A percentile compares a stretch with the other conserved stretches of the same genome.
These are phyloP conservation scores for Echinosophora koreensis DNA, from an alignment of 306 rosid genomes.

Conservation along the genomic window DNA sequence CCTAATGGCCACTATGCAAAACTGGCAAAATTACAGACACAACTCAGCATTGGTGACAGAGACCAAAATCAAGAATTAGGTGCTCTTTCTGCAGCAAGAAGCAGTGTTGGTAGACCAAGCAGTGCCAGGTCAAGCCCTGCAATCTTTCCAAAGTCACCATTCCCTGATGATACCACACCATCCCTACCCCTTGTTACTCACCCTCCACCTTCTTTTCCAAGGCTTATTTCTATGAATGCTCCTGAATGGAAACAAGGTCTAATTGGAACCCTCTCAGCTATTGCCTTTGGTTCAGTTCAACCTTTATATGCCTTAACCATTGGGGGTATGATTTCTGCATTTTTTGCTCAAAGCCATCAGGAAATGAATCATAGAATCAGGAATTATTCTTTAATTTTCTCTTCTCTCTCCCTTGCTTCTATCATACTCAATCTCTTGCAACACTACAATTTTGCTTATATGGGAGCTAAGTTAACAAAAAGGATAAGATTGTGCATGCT, in stretches of 20 bases:
- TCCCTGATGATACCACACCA: conserved; percentile 39
- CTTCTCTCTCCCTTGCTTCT: conserved; percentile 74
- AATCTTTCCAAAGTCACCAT: conserved; percentile 67
- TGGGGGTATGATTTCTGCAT: conserved; percentile 95
- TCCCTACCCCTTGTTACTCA: conserved; percentile 39
- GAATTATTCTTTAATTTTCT: conserved; percentile 72
- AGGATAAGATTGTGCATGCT: conserved; percentile 78
- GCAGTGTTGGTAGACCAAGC: conserved; percentile 78
- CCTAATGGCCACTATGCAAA: conserved; percentile 81
- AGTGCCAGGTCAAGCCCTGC: conserved; percentile 80
- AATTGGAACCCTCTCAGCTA: conserved; percentile 77
- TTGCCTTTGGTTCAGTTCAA: conserved; percentile 83
- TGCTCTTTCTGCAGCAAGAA: conserved; percentile 66
- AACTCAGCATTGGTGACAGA: conserved; percentile 67
- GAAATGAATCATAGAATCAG: conserved; percentile 79
- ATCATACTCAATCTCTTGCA: conserved; percentile 77
- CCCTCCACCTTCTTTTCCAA: conserved; percentile 70
- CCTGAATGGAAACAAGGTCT: conserved; percentile 95
- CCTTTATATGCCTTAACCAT: conserved; percentile 87
- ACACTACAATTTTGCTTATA: conserved; percentile 84
- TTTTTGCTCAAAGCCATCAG: conserved; percentile 74
- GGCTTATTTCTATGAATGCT: conserved; percentile 75
- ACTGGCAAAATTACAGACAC: conserved; percentile 81
- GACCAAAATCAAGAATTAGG: conserved; percentile 59
- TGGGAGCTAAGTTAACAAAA: conserved; percentile 85